These are phyloP conservation scores for Lyophyllum shimeji DNA, from an alignment of 768 basidiomycete species.

Conservation along the genomic window DNA sequence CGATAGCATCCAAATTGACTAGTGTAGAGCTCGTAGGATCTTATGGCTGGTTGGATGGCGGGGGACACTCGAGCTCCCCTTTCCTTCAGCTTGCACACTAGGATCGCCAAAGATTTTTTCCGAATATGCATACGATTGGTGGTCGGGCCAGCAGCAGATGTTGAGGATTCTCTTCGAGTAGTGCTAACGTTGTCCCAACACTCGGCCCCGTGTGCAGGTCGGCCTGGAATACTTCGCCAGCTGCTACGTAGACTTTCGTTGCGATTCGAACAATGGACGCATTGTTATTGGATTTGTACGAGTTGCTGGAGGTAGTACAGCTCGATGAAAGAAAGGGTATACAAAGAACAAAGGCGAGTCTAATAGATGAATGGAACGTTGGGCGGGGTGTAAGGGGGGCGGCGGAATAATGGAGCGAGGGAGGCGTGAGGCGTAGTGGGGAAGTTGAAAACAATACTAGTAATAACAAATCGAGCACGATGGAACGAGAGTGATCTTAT, in stretches of 20 bases:
- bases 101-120: background rate
- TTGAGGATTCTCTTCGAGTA: too few relatives aligned
- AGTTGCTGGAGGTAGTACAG: conserved; percentile 2
- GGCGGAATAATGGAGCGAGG: background rate
- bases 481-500: conserved; percentile 1
- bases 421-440: background rate
- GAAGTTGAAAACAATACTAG: conserved; percentile 3
- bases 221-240: background rate
- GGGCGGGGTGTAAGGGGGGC: background rate
- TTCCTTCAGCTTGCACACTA: background rate
- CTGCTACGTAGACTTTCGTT: background rate
- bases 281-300: background rate
- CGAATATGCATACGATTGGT: background rate
- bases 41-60: too few relatives aligned
- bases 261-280: background rate
- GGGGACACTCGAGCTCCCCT: too few relatives aligned
- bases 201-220: background rate
- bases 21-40: too few relatives aligned
- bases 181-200: too few relatives aligned
- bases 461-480: conserved; percentile 20
- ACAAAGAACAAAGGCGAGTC: background rate
- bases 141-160: background rate
- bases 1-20: too few relatives aligned
- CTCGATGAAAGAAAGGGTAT: conserved; percentile 6
- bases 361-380: background rate